phyloP scores from a whole-genome alignment of 2,329 filamentous ascomycete species.

The Parafenestella ontariensis region DNA sequence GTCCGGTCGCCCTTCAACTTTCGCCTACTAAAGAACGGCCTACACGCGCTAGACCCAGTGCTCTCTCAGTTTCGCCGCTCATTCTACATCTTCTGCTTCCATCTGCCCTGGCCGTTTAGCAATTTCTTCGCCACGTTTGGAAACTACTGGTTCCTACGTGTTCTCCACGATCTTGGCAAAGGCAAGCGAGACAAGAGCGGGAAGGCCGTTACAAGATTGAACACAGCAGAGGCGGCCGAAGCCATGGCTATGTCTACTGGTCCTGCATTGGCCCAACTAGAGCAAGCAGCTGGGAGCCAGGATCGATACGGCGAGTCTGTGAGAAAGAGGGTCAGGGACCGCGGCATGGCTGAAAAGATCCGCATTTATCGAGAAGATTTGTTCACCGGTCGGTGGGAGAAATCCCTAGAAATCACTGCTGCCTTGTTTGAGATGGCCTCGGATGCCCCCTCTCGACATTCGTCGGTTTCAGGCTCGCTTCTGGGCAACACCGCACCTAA shows the following conservation, averaged over 20 bases:
- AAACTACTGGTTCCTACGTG: constrained; percentile 57
- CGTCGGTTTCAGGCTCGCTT: constrained; percentile 39
- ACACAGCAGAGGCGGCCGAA: constrained; percentile 48
- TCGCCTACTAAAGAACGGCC: constrained; percentile 54
- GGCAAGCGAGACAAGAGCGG: constrained; percentile 31
- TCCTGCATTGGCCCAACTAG: constrained; percentile 56
- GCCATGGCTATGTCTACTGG: constrained; percentile 60
- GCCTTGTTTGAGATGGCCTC: constrained; percentile 54
- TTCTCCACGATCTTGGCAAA: constrained; percentile 50
- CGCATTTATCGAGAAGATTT: constrained; percentile 63
- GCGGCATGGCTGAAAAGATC: constrained; percentile 60
- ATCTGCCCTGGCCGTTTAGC: constrained; percentile 56
- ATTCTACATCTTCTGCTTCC: constrained; percentile 63
- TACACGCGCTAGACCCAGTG: constrained; percentile 55
- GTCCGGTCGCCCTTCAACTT: constrained; percentile 54
- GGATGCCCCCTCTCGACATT: constrained; percentile 11
- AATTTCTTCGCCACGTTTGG: constrained; percentile 56
- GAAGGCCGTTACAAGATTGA: constrained; percentile 13
- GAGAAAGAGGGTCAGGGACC: constrained; percentile 45
- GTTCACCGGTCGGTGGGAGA: constrained; percentile 56
- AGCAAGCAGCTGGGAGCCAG: constrained; percentile 18
- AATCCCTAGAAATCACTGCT: constrained; percentile 59
- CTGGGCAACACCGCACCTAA: constrained; percentile 54
- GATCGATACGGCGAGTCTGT: constrained; percentile 52
- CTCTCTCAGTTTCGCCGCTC: constrained; percentile 58